Percentiles rank a stretch among this genome's conserved stretches.
Conservation (phyloP, 345 rosid genomes). For the Moringa oleifera region DNA sequence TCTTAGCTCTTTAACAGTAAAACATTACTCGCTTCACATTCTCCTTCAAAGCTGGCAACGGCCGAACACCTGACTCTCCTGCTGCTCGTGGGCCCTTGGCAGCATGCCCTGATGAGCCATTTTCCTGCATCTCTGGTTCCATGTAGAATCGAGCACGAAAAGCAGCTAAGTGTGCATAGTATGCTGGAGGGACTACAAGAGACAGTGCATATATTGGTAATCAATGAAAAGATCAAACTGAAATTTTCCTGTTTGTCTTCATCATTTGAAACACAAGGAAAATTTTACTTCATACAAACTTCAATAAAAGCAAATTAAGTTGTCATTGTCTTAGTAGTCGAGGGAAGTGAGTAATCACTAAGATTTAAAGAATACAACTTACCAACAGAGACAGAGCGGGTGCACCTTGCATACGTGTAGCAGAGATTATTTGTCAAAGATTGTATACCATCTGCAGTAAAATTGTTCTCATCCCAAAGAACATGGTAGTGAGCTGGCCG, state of each 20-base stretch:
- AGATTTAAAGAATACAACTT: conserved; percentile 10
- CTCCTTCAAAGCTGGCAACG: conserved; percentile 92
- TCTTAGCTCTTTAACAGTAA: conserved; percentile 48
- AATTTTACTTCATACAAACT: not conserved
- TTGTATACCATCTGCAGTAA: conserved; percentile 95
- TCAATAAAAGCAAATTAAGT: too few relatives aligned
- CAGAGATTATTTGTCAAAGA: conserved; percentile 95
- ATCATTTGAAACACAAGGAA: not conserved
- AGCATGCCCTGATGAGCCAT: conserved; percentile 42
- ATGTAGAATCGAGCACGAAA: conserved; percentile 94
- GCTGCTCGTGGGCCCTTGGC: conserved; percentile 31
- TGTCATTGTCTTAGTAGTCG: not conserved
- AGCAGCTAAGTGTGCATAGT: conserved; percentile 97
- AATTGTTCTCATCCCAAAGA: conserved; percentile 97
- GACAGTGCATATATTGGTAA: not conserved
- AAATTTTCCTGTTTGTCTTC: too few relatives aligned
- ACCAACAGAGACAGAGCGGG: conserved; percentile 94
- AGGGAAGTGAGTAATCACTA: not conserved
- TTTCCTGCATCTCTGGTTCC: conserved; percentile 91
- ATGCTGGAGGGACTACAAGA: conserved; percentile 89
- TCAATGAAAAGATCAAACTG: not conserved
- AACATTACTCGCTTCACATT: conserved; percentile 98
- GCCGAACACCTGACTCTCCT: conserved; percentile 66
- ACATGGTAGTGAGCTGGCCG: conserved; percentile 99
- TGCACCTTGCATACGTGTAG: conserved; percentile 96